Evolutionary conservation across 345 rosid genomes (phyloP), one percentile per base, ranked within the genome.

Genomic region (Corchorus capsularis): DNA sequence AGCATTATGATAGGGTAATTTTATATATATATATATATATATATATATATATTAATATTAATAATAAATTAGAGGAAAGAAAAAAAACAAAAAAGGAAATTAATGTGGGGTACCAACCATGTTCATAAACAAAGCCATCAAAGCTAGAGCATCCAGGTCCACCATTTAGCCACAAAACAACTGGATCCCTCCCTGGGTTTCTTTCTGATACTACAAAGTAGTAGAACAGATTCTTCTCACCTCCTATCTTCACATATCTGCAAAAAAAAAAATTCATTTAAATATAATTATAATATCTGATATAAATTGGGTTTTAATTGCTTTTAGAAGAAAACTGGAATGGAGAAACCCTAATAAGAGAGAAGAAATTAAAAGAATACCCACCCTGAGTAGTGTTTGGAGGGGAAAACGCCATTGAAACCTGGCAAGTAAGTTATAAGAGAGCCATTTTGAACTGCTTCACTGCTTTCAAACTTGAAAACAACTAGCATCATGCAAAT

Each of bases 131-230:
- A 53, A 83, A 87, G 0, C 85, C 85, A 78, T 83, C 86, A 22
- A 87, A 63, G 82, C 86, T 83, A 64, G 90, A 87, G 79, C 90
- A 87, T 4, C 88, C 88, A 11, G 88, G 90, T 19, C 90, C 90
- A 27, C 86, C 90, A 65, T 84, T 85, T 5, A 85, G 82, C 86
- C 90, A 85, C 32, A 87, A 55, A 11, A 87, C 85, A n/a, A 87
- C 78, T 8, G 90, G 86, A 75, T 83, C 85, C 17, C 13, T 73
- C 15, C 61, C 35, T 1, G 86, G 81, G 45, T 54, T 75, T 55
- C 83, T 81, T 67, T 83, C 81, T 0, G 88, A 85, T n/a, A 43
- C 79, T 3, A 83, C 78, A 6, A 87, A 85, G 78, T 85, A 87
- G 72, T 81, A 87, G 73, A 83, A 87, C 7, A 82, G 73, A 57